phyloP scores from a whole-genome alignment of 2,329 filamentous ascomycete species.

The Fusarium drepaniforme region DNA sequence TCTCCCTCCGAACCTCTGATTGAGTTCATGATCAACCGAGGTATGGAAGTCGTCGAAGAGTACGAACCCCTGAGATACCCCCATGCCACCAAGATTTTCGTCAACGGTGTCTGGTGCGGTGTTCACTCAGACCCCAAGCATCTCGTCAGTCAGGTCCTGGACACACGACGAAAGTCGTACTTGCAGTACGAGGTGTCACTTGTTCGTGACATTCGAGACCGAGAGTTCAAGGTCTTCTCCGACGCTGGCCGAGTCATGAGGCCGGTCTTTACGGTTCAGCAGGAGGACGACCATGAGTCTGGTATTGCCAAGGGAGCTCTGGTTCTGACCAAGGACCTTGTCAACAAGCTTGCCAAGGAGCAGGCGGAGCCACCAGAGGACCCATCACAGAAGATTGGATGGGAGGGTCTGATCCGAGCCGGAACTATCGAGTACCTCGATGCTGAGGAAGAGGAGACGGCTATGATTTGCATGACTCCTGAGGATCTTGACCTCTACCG shows the following conservation, averaged over 20 bases:
- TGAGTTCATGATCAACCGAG: conserved; percentile 85
- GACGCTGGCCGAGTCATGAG: conserved; percentile 96
- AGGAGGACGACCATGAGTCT: conserved; percentile 79
- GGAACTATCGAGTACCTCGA: conserved; percentile 97
- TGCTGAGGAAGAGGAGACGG: conserved; percentile 97
- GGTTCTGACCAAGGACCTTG: conserved; percentile 85
- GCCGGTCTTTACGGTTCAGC: conserved; percentile 93
- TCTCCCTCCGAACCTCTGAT: conserved; percentile 93
- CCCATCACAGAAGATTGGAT: conserved; percentile 78
- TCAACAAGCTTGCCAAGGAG: conserved; percentile 79
- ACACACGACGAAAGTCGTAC: conserved; percentile 82
- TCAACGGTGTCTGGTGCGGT: conserved; percentile 98
- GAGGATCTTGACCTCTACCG: conserved; percentile 89
- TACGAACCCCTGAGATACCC: conserved; percentile 89
- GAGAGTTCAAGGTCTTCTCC: conserved; percentile 98
- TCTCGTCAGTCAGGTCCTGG: conserved; percentile 82
- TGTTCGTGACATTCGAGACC: conserved; percentile 94
- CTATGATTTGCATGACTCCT: conserved; percentile 99
- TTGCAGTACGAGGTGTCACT: conserved; percentile 94
- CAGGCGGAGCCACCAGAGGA: conserved; percentile 76
- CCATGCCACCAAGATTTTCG: conserved; percentile 96
- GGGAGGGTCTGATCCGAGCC: conserved; percentile 85
- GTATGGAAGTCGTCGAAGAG: conserved; percentile 97
- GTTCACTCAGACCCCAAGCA: conserved; percentile 91
- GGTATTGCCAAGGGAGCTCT: conserved; percentile 74